phyloP scores from a whole-genome alignment of 352 stramenopile genomes.

The Salisapilia sapeloensis region DNA sequence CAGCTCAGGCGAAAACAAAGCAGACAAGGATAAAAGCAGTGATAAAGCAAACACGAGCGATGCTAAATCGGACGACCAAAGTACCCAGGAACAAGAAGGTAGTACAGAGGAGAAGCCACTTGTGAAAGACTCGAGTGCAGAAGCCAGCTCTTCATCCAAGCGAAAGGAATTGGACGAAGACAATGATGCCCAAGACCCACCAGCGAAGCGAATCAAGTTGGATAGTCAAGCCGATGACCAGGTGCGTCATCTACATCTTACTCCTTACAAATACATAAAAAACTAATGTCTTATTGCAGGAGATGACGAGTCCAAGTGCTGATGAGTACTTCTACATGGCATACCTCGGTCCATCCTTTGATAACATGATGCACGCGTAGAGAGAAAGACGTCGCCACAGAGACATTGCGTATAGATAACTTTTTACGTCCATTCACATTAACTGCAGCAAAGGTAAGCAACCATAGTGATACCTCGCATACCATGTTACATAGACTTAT shows the following conservation, averaged over 20 bases:
- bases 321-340: neutral
- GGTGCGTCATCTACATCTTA: neutral
- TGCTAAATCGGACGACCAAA: too few species aligned
- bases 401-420: slow-evolving; percentile 44
- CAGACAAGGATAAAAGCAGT: too few species aligned
- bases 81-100: too few species aligned
- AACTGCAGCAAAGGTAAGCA: slow-evolving; percentile 49
- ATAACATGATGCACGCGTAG: neutral
- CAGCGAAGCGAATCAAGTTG: too few species aligned
- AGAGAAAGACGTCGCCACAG: slow-evolving; percentile 1
- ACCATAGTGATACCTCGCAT: too few species aligned
- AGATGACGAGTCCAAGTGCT: neutral
- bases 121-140: too few species aligned
- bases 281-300: neutral
- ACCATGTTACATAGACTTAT: neutral
- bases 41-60: too few species aligned
- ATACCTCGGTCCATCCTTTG: neutral
- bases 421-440: slow-evolving; percentile 61
- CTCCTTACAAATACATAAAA: slow-evolving; percentile 1
- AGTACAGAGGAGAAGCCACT: too few species aligned
- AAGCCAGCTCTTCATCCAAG: too few species aligned
- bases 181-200: too few species aligned
- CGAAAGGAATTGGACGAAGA: too few species aligned
- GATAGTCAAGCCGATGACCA: slow-evolving; percentile 1
- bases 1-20: too few species aligned